Base-by-base conservation (phyloP, 179 eudicot species). In the Amaranthus tricolor region DNA sequence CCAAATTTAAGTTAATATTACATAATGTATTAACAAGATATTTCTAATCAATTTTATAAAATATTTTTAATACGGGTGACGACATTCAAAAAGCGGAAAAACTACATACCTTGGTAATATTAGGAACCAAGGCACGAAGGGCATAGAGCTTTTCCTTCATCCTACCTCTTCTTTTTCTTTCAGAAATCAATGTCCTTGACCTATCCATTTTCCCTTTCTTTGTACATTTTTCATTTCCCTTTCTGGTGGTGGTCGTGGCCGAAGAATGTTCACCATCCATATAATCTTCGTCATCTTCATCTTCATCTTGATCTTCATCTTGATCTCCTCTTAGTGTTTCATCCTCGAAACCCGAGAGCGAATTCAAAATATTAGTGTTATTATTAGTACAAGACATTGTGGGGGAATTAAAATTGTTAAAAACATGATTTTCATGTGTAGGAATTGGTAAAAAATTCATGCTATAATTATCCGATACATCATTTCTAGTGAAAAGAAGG, bases 101-200 rank as follows among this genome's bases (percentile, higher is more conserved):
- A n/a, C 6, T 17, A 19, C 10, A 7, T 55, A 92, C 97, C 97
- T 92, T 92, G 10, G 97, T 92, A 60, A 94, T 94, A 70, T 92
- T 92, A 43, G 96, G 98, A 78, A 94, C 98, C 81, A 94, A 84
- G 49, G 98, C 88, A 49, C 98, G 91, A 74, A 94, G 81, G 0
- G 91, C 88, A 20, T 92, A 94, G 69, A 94, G 94, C 80, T 92
- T 94, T 63, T 94, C 98, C 88, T 90, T 92, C 98, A 92, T 94
- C 20, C 90, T 63, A 7, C 98, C 89, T 82, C 98, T 87, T 75
- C 97, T 83, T 82, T 79, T 82, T 74, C 97, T 74, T 81, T 94
- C 98, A 0, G 97, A 89, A 7, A 90, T 74, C 84, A 92, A 77
- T 47, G 94, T 94, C 72, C 89, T 86, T 16, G 98, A 81, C 4